A percentile compares a stretch with the other conserved stretches of the same genome.
phyloP scores from a whole-genome alignment of 495 filamentous ascomycete genomes.

The Schizothecium vesticola region DNA sequence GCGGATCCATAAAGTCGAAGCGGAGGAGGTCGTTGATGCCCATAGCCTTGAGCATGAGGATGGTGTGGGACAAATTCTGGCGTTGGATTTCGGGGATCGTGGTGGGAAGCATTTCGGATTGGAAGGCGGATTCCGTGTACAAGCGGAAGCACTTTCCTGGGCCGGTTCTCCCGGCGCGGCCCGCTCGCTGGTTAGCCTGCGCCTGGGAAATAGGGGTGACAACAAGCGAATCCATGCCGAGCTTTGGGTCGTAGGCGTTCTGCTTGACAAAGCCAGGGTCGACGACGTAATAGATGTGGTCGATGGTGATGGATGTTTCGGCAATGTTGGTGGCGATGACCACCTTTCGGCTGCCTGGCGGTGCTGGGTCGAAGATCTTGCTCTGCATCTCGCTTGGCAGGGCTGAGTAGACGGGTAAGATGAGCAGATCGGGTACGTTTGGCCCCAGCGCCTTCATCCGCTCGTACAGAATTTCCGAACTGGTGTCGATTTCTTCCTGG shows the following conservation, averaged over 20 bases:
- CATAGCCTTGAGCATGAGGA: constrained; percentile 99
- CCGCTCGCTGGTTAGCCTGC: constrained; percentile 90
- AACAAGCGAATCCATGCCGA: constrained; percentile 94
- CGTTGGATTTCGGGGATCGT: constrained; percentile 95
- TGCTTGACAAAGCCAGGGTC: constrained; percentile 98
- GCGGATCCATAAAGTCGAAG: constrained; percentile 98
- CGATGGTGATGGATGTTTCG: constrained; percentile 95
- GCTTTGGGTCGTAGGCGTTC: constrained; percentile 92
- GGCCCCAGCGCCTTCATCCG: constrained; percentile 94
- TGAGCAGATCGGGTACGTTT: constrained; percentile 83
- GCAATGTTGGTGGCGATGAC: constrained; percentile 99
- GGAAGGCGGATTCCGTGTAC: constrained; percentile 93
- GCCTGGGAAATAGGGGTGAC: constrained; percentile 96
- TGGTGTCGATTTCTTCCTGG: constrained; percentile 96
- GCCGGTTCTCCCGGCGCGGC: constrained; percentile 87
- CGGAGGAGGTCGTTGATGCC: constrained; percentile 96
- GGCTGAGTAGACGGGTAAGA: constrained; percentile 91
- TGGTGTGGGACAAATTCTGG: constrained; percentile 89
- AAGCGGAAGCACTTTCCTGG: constrained; percentile 95
- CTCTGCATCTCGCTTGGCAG: constrained; percentile 92
- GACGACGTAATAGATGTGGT: constrained; percentile 94
- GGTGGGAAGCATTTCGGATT: constrained; percentile 95
- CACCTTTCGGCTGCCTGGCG: constrained; percentile 83
- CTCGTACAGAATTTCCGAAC: constrained; percentile 87
- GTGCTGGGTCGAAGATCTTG: constrained; percentile 88